Percentiles rank a stretch among this genome's conserved stretches.
phyloP scores from a whole-genome alignment of 768 basidiomycete species.

The Lactarius vividus region DNA sequence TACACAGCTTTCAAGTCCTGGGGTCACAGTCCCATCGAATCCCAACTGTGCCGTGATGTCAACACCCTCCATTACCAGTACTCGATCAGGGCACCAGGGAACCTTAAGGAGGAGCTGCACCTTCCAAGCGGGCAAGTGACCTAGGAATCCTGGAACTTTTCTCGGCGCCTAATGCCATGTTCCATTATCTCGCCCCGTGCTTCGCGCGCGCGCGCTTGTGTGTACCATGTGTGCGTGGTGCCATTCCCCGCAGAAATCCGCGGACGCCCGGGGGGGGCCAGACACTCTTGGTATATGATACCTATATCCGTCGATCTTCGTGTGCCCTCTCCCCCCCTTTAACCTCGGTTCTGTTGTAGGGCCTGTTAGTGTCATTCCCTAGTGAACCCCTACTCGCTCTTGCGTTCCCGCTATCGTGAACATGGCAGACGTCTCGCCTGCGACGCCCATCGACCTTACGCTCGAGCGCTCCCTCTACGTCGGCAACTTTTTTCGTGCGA shows the following conservation, averaged over 20 bases:
- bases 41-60: neutral
- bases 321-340: neutral
- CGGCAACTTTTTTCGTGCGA: conserved; percentile 14
- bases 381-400: neutral
- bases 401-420: neutral
- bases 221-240: neutral
- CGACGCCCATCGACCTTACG: conserved; percentile 11
- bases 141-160: neutral
- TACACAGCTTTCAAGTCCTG: neutral
- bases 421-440: neutral
- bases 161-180: neutral
- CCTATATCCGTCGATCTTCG: neutral
- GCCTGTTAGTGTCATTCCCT: neutral
- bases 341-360: neutral
- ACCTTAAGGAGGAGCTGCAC: neutral
- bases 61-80: neutral
- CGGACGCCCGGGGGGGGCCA: neutral
- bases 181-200: neutral
- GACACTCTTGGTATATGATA: neutral
- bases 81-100: neutral
- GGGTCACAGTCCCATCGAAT: neutral
- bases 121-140: neutral
- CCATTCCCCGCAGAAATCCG: neutral
- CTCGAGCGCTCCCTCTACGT: conserved; percentile 21
- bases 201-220: neutral